A percentile compares a stretch with the other conserved stretches of the same genome.
Evolutionary conservation across 2,329 filamentous ascomycete species (phyloP).

Genomic region (Aurifilum marmelostoma): DNA sequence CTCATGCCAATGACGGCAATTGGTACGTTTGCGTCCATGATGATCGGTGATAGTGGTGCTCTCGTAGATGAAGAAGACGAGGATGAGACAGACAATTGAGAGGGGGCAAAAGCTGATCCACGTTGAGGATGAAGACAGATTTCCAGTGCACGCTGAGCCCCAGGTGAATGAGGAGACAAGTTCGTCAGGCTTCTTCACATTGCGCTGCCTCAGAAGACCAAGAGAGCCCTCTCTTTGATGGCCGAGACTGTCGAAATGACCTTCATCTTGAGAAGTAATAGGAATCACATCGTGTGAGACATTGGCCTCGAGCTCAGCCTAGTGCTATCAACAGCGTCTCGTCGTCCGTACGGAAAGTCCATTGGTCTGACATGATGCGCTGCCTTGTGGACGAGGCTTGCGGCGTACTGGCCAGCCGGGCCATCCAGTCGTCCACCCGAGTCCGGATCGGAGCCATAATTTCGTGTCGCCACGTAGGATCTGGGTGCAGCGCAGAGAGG

Average conservation of each 20-base stretch:
- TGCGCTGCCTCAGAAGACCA: not conserved
- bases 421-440: not conserved
- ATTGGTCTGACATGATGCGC: not conserved
- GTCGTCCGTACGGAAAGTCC: not conserved
- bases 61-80: not conserved
- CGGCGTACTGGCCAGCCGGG: not conserved
- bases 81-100: not conserved
- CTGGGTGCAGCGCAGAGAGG: not conserved
- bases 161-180: not conserved
- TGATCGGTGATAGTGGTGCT: not conserved
- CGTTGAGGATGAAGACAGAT: no score
- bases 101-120: no score
- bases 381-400: not conserved
- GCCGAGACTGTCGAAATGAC: not conserved
- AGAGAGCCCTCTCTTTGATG: not conserved
- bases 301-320: not conserved
- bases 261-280: slow-evolving; percentile 1
- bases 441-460: not conserved
- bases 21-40: slow-evolving; percentile 1
- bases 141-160: not conserved
- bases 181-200: slow-evolving; percentile 3
- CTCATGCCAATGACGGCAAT: slow-evolving; percentile 29
- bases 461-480: not conserved
- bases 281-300: not conserved
- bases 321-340: not conserved